These are phyloP conservation scores for Aspergillus brasiliensis DNA, from an alignment of 2,329 filamentous ascomycete genomes.

Conservation along the genomic window DNA sequence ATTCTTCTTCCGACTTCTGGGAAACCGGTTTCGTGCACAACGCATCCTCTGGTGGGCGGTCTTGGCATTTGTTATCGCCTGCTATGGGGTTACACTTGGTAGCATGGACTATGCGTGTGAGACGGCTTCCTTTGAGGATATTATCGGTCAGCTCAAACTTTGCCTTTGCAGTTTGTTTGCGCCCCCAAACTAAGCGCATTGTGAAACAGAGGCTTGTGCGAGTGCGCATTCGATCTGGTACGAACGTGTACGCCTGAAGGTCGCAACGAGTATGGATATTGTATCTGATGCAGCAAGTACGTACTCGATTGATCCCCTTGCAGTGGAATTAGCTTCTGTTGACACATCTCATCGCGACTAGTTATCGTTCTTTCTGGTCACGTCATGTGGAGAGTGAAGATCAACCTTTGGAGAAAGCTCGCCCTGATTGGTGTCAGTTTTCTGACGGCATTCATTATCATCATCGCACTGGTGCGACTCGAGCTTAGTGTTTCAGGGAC, in stretches of 20 bases:
- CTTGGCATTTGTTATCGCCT: not conserved
- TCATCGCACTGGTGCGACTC: constrained; percentile 2
- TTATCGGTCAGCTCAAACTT: not conserved
- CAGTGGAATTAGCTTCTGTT: too few relatives aligned
- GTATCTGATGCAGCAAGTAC: constrained; percentile 10
- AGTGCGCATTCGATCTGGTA: not conserved
- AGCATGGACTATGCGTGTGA: constrained; percentile 5
- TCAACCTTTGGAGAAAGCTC: not conserved
- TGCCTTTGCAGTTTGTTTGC: too few relatives aligned
- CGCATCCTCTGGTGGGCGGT: constrained; percentile 9
- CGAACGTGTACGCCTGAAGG: not conserved
- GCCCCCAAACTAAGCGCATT: too few relatives aligned
- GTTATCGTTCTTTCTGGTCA: constrained; percentile 10
- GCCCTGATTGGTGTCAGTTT: constrained; percentile 9
- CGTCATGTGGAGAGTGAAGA: constrained; percentile 4
- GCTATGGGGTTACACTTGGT: not conserved
- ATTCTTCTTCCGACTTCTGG: constrained; percentile 9
- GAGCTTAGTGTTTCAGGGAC: not conserved
- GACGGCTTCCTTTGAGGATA: not conserved
- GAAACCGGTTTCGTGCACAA: constrained; percentile 5
- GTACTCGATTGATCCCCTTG: too few relatives aligned
- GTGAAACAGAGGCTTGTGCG: not conserved
- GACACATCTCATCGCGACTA: not conserved
- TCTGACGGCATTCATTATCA: constrained; percentile 11
- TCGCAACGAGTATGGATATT: constrained; percentile 5